Conservation (phyloP, 495 filamentous ascomycete species). For the Neurospora pannonica region DNA sequence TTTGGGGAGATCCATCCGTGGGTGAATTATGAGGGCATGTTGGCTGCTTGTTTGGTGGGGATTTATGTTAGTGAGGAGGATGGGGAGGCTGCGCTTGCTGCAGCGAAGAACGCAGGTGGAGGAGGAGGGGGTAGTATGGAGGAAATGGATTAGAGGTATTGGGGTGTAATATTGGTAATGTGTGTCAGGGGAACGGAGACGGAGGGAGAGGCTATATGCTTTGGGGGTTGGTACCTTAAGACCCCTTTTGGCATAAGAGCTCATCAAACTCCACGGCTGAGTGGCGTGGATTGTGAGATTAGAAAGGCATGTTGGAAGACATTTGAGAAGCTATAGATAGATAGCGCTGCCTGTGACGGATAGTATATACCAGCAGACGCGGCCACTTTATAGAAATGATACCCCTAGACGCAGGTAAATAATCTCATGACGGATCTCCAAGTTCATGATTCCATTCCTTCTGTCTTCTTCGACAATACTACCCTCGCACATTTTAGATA, state of each 20-base stretch:
- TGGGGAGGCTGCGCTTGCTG: constrained; percentile 10
- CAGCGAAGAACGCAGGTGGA: constrained; percentile 34
- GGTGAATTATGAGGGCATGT: constrained; percentile 96
- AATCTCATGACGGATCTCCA: neutral
- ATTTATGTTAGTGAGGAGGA: constrained; percentile 75
- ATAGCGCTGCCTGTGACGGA: neutral
- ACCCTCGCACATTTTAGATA: neutral
- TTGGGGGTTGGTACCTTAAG: neutral
- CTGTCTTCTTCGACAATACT: neutral
- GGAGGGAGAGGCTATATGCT: neutral
- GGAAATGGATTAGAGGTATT: constrained; percentile 52
- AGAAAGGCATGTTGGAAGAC: neutral
- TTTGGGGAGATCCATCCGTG: constrained; percentile 93
- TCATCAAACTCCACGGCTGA: neutral
- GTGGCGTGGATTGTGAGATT: neutral
- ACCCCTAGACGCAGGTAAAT: neutral
- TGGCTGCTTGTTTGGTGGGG: constrained; percentile 76
- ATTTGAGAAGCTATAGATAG: neutral
- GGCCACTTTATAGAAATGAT: neutral
- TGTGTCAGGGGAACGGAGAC: neutral
- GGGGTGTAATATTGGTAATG: neutral
- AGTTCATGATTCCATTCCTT: neutral
- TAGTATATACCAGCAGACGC: neutral
- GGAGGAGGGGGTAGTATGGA: constrained; percentile 35
- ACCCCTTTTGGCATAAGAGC: neutral